A percentile compares a stretch with the other conserved stretches of the same genome.
phyloP scores from a whole-genome alignment of 352 stramenopile genomes.

The Poterioochromonas sp. region DNA sequence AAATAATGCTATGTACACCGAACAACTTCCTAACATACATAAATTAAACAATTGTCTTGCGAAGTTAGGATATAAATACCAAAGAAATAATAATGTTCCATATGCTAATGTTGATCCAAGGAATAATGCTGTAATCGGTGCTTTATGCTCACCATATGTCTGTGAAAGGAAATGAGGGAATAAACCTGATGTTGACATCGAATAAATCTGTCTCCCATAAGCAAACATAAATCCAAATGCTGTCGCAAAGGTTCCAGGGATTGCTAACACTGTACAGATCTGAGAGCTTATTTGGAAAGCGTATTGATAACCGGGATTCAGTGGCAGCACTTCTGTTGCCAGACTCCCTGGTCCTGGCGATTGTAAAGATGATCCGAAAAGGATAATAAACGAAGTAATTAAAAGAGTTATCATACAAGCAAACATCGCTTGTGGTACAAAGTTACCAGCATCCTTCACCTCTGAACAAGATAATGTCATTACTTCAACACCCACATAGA shows the following conservation, averaged over 20 bases:
- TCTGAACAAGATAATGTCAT: neutral
- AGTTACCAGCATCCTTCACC: neutral
- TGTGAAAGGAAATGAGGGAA: neutral
- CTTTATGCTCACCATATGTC: neutral
- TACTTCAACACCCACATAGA: conserved; percentile 4
- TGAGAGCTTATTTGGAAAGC: neutral
- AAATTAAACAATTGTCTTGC: neutral
- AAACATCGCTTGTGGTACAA: neutral
- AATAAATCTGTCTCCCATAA: neutral
- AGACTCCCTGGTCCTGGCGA: neutral
- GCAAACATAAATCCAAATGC: conserved; percentile 26
- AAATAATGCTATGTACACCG: neutral
- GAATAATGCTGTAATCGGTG: neutral
- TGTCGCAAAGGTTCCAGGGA: neutral
- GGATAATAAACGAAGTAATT: neutral
- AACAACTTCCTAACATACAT: neutral
- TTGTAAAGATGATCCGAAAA: neutral
- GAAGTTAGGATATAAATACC: neutral
- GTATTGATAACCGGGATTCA: neutral
- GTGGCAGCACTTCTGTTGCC: neutral
- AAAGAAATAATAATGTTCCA: neutral
- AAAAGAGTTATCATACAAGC: neutral
- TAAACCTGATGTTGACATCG: conserved; percentile 1
- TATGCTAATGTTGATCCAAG: neutral
- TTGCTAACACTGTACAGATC: neutral